Evolutionary conservation across 2,329 filamentous ascomycete genomes (phyloP).

Genomic region (Cordyceps militaris): DNA sequence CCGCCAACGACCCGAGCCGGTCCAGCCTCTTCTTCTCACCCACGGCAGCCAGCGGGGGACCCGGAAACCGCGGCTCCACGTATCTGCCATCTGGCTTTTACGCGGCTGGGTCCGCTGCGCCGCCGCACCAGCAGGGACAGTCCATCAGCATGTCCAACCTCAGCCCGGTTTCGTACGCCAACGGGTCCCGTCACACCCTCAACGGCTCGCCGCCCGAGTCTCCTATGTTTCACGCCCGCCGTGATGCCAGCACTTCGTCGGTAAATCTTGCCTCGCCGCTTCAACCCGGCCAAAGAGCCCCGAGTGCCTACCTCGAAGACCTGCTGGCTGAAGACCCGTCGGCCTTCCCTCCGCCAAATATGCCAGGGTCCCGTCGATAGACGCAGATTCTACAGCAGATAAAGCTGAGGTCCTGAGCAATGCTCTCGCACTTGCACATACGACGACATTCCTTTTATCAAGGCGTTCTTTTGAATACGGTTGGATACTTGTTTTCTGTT

Average conservation of each 20-base stretch:
- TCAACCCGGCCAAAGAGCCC: constrained; percentile 63
- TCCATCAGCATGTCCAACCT: constrained; percentile 57
- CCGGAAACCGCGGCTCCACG: constrained; percentile 61
- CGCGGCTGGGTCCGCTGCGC: constrained; percentile 55
- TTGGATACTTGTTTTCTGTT: not conserved
- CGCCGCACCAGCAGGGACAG: constrained; percentile 38
- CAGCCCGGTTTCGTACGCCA: constrained; percentile 45
- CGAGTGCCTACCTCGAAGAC: constrained; percentile 86
- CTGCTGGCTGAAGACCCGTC: constrained; percentile 69
- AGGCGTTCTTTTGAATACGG: constrained; percentile 7
- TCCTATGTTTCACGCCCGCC: constrained; percentile 46
- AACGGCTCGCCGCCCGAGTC: constrained; percentile 57
- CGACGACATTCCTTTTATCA: not conserved
- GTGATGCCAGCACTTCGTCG: constrained; percentile 55
- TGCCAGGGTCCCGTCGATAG: constrained; percentile 23
- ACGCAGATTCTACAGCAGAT: constrained; percentile 17
- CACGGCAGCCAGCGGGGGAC: constrained; percentile 66
- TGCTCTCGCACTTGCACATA: not conserved
- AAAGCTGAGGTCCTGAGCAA: not conserved
- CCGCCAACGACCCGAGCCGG: constrained; percentile 51
- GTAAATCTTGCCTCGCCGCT: constrained; percentile 52
- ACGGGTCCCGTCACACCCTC: constrained; percentile 33
- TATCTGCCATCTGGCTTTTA: constrained; percentile 92
- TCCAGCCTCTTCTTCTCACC: constrained; percentile 91
- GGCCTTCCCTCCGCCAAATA: constrained; percentile 39